These are phyloP conservation scores for Quercus alba DNA, from an alignment of 306 rosid genomes.

Conservation along the genomic window DNA sequence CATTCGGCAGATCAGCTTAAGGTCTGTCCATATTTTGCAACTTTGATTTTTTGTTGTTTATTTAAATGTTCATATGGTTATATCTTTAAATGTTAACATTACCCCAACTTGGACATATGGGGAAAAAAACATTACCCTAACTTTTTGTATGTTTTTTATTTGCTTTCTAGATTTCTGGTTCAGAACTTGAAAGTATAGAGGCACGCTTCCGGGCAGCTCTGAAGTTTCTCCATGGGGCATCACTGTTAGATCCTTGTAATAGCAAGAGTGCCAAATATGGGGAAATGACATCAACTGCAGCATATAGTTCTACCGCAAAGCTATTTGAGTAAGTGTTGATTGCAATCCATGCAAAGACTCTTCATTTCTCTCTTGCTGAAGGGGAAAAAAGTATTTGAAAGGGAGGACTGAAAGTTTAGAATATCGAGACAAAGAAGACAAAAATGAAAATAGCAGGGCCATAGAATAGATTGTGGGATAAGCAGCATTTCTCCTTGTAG, in stretches of 20 bases:
- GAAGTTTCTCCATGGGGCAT: background rate
- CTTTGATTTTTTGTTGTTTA: background rate
- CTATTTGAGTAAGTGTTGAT: background rate
- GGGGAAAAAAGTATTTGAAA: background rate
- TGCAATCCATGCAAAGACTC: background rate
- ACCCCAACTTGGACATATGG: no score
- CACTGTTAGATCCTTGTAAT: background rate
- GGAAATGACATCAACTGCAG: background rate
- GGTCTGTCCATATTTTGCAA: conserved; percentile 32
- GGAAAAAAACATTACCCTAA: no score
- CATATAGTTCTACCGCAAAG: background rate
- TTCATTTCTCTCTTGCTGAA: background rate
- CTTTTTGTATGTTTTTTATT: background rate
- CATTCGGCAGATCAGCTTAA: conserved; percentile 86
- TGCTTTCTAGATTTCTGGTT: background rate
- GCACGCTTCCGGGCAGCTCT: background rate
- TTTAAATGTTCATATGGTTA: background rate
- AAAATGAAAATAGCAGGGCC: background rate
- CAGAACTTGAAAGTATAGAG: background rate
- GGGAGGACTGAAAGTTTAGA: background rate
- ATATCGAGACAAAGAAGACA: background rate
- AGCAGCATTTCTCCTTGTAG: no score
- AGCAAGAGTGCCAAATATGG: background rate
- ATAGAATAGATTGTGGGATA: no score
- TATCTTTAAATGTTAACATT: background rate